phyloP scores from a whole-genome alignment of 2,329 filamentous ascomycete species.

The Cordyceps militaris region DNA sequence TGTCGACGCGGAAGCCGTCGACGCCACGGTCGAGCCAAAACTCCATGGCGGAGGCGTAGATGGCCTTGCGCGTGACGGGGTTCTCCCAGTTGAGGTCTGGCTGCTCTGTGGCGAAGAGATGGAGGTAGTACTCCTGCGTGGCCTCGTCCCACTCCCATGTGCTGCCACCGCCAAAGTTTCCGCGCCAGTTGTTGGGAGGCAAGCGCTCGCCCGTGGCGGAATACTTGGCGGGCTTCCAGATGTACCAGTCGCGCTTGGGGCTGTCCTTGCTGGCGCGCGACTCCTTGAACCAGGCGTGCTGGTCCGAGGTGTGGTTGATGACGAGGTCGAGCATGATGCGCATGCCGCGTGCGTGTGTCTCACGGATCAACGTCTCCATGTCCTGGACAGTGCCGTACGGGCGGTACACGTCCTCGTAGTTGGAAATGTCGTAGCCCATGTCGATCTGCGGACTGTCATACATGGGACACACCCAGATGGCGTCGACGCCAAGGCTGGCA shows the following conservation, averaged over 20 bases:
- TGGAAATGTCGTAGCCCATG: slow-evolving; percentile 64
- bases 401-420: slow-evolving; percentile 59
- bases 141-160: slow-evolving; percentile 65
- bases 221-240: slow-evolving; percentile 47
- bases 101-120: slow-evolving; percentile 68
- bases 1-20: slow-evolving; percentile 68
- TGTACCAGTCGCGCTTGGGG: slow-evolving; percentile 64
- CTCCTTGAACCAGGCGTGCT: slow-evolving; percentile 66
- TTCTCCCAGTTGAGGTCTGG: slow-evolving; percentile 87
- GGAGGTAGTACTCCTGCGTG: slow-evolving; percentile 71
- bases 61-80: slow-evolving; percentile 56
- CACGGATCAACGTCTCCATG: slow-evolving; percentile 54
- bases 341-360: slow-evolving; percentile 57
- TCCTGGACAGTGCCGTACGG: slow-evolving; percentile 62
- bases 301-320: slow-evolving; percentile 68
- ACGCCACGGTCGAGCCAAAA: slow-evolving; percentile 75
- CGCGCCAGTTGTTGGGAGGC: slow-evolving; percentile 70
- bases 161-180: slow-evolving; percentile 51
- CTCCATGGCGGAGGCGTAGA: slow-evolving; percentile 63
- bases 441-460: slow-evolving; percentile 58
- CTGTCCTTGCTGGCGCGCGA: slow-evolving; percentile 54
- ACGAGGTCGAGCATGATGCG: slow-evolving; percentile 68
- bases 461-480: slow-evolving; percentile 62
- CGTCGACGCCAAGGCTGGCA: slow-evolving; percentile 52
- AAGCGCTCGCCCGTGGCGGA: slow-evolving; percentile 51